Evolutionary conservation across 108 stramenopile genomes (phyloP), one percentile per base, ranked within the genome.

Genomic region (Stephanodiscus minutulus): DNA sequence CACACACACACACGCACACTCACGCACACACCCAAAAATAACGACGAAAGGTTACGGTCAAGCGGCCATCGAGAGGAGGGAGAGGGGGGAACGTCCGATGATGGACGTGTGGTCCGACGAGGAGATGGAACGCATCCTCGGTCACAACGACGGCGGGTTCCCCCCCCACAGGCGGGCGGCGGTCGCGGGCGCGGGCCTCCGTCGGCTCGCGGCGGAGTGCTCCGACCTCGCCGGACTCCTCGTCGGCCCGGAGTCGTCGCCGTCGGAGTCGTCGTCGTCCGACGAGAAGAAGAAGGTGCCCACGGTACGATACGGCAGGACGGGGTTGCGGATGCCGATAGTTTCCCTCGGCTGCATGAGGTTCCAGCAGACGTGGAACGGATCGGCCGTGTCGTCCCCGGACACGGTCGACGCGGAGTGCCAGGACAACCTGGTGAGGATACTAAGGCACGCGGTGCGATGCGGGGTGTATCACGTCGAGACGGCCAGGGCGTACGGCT

Each of bases 391-490:
- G 60, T 76, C 49, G 9, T 61, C 71, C 13, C 35, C 84, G 66
- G 69, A 73, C 21, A 66, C 87, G 24, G 80, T 95, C 7, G 66
- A 82, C 6, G 46, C 48, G 18, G 88, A 87, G 22, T 92, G 93
- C 64, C 92, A 94, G 57, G 85, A 86, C 28, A 94, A 92, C 76
- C 62, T 96, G 18, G 82, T 89, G 6, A 62, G 72, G 17, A 94
- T 90, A 20, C 37, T 95, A 7, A 64, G 63, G 12, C 66, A 83
- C 18, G 87, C 95, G 0, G 68, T 94, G 53, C 52, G 70, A 11
- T 84, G 87, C 58, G 97, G 97, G 22, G 84, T 96, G 37, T 95
- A 92, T 75, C 97, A 97, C 76, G 91, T 97, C 70, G 97, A 97
- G 62, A 95, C 94, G 13, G 97, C 97, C 13, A 66, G 73, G 35